Conservation (phyloP, 179 eudicot species). For the Vitellaria paradoxa region DNA sequence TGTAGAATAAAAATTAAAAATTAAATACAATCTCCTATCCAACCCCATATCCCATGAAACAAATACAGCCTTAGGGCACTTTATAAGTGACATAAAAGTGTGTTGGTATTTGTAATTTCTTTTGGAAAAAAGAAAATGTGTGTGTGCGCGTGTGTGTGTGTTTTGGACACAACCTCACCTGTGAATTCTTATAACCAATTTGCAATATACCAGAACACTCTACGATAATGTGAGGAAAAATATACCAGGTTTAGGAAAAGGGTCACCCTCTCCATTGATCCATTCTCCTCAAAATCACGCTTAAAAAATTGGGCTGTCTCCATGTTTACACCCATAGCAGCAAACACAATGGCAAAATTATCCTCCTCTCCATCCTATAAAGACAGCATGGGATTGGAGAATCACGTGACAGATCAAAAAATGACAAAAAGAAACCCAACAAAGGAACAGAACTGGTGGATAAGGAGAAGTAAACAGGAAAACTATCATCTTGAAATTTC, state of each 20-base stretch:
- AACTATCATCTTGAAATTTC: background rate
- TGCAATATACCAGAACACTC: no score
- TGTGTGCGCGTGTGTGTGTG: no score
- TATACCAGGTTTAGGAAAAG: conserved; percentile 91
- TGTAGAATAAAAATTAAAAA: no score
- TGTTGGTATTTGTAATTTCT: no score
- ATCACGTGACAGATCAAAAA: background rate
- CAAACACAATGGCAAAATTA: conserved; percentile 98
- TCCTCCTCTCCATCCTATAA: conserved; percentile 78
- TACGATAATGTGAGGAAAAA: background rate
- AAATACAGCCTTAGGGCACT: no score
- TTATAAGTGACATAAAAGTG: no score
- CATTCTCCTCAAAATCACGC: conserved; percentile 99
- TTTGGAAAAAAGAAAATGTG: no score
- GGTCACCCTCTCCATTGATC: conserved; percentile 99
- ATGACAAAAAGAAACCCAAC: background rate
- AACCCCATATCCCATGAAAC: no score
- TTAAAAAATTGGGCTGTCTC: conserved; percentile 99
- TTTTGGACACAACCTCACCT: no score
- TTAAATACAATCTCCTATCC: no score
- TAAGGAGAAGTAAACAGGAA: background rate
- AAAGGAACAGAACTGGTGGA: background rate
- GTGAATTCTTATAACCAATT: no score
- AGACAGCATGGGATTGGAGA: conserved; percentile 6
- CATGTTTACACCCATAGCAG: conserved; percentile 99